Evolutionary conservation across 176 grass and related monocot genomes (phyloP), one percentile per base, ranked within the genome.

Genomic region (Neostapfia colusana): DNA sequence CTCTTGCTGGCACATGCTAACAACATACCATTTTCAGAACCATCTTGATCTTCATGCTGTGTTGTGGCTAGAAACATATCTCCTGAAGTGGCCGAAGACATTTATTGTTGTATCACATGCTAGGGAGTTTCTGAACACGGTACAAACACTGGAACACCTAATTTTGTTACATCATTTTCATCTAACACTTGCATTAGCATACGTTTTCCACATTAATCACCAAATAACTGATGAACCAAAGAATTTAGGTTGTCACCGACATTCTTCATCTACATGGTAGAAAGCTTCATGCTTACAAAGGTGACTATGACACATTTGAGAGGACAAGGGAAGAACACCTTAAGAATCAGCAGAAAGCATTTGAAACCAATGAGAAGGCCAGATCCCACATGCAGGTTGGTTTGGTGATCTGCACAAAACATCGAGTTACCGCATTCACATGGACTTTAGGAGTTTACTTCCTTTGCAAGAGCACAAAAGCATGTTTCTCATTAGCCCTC

Each of bases 31-130:
- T 83, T 89, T 57, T 49, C 88, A 98, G 91, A 98, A 98, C 77
- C 95, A 98, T 84, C 87, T 98, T 69, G 95, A 98, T 98, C 95
- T 98, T 37, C 95, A 98, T 77, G 95, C 91, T 66, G 95, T 98
- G 44, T 90, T 94, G 45, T 98, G 95, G 95, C 78, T 94, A 77
- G 95, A 98, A 68, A 27, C 82, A 26, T 92, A 94, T 83, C 95
- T 98, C n/a, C 67, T 90, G 71, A 98, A 88, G 72, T 98, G 95
- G 95, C 95, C 95, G 43, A 97, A 93, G 86, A 93, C 95, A 68
- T 92, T 97, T 65, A 93, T 97, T 79, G 95, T 97, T 60, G 91
- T 97, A 75, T 97, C 95, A 37, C 95, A 93, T 27, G 95, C 95
- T 48, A 89, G 95, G 80, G 95, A 97, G 70, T 97, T 97, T 79